A percentile compares a stretch with the other conserved stretches of the same genome.
phyloP scores from a whole-genome alignment of 345 rosid genomes.

The Arabis hirsuta region DNA sequence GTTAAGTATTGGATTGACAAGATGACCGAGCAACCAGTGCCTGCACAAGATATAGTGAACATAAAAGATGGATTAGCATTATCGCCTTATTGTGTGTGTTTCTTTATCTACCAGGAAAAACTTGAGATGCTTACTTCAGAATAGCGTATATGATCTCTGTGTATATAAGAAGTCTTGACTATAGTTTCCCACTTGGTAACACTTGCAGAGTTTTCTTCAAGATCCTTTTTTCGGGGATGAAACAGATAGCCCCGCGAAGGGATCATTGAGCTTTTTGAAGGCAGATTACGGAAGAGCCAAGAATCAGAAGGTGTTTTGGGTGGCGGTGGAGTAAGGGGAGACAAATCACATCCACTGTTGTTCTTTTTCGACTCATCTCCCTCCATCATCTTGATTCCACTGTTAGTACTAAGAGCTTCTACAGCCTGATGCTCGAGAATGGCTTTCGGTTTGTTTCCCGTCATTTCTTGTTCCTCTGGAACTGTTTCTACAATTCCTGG shows the following conservation, averaged over 20 bases:
- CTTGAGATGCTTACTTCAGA: constrained; percentile 68
- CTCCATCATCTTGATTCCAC: constrained; percentile 31
- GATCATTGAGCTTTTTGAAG: constrained; percentile 56
- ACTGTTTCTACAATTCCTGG: neutral
- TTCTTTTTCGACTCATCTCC: constrained; percentile 41
- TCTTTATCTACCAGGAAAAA: constrained; percentile 1
- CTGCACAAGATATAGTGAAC: constrained; percentile 48
- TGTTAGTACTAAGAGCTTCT: constrained; percentile 27
- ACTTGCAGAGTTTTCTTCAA: constrained; percentile 46
- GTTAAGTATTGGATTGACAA: constrained; percentile 52
- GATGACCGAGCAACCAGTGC: constrained; percentile 64
- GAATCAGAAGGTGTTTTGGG: constrained; percentile 92
- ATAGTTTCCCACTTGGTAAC: constrained; percentile 91
- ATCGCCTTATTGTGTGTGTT: constrained; percentile 15
- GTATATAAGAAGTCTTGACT: constrained; percentile 76
- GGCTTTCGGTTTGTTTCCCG: constrained; percentile 33
- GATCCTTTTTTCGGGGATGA: constrained; percentile 48
- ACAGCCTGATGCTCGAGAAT: constrained; percentile 35
- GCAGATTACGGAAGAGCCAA: constrained; percentile 83
- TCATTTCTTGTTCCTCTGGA: constrained; percentile 37
- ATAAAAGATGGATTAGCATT: constrained; percentile 4
- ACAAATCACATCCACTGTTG: constrained; percentile 25
- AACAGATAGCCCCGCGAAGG: constrained; percentile 45
- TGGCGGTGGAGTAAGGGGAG: constrained; percentile 59
- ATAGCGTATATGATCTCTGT: constrained; percentile 77